Evolutionary conservation across 345 rosid genomes (phyloP).

Genomic region (Eucalyptus tenuipes): DNA sequence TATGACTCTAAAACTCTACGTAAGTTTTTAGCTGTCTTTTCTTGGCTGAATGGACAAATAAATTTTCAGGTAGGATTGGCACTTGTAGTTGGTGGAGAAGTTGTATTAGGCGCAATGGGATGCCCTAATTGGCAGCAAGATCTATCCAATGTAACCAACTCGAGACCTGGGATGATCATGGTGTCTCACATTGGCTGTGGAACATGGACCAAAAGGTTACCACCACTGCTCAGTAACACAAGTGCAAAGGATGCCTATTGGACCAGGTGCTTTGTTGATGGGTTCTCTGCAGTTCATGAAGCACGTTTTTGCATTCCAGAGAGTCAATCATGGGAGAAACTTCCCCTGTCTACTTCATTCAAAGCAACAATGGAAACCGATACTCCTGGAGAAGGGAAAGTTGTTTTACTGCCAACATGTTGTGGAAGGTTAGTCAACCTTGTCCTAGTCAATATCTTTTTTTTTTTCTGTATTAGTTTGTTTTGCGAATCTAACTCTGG

Average conservation of each 20-base stretch:
- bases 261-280: constrained; percentile 70
- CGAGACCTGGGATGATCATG: constrained; percentile 50
- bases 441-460: background rate
- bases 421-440: constrained; percentile 63
- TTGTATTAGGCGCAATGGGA: constrained; percentile 76
- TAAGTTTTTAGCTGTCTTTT: background rate
- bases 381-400: constrained; percentile 21
- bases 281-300: constrained; percentile 16
- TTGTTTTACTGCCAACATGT: constrained; percentile 45
- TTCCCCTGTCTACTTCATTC: constrained; percentile 46
- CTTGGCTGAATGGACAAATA: background rate
- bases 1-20: background rate
- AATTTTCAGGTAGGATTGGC: constrained; percentile 78
- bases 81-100: constrained; percentile 75
- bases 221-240: constrained; percentile 2
- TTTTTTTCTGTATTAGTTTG: background rate
- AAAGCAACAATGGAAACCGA: constrained; percentile 26
- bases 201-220: constrained; percentile 55
- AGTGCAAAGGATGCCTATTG: constrained; percentile 28
- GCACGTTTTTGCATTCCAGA: constrained; percentile 73
- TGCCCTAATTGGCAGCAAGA: constrained; percentile 75
- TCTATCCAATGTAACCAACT: constrained; percentile 4
- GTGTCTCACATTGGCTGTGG: constrained; percentile 68
- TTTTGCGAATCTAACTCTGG: background rate
- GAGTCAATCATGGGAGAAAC: constrained; percentile 67